Base-by-base conservation (phyloP, 352 stramenopile genomes). In the Globisporangium yorkense region DNA sequence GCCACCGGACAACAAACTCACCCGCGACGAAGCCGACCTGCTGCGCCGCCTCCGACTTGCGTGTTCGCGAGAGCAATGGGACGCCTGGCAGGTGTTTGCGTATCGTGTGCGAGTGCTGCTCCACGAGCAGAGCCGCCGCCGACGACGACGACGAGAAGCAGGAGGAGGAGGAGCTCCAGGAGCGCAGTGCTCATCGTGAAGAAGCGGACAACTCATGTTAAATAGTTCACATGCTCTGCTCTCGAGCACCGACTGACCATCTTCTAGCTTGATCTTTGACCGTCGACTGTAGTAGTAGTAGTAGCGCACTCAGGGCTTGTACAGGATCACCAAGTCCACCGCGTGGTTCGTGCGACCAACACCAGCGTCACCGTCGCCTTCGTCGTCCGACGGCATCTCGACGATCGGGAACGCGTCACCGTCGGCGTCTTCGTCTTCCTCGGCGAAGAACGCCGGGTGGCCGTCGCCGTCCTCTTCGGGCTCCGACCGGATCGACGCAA, bases 51-150 rank as follows among this genome's bases (percentile, higher is more conserved):
- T 73, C 0, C 57, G 56, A 35, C 46, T 27, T 20, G 43, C 33
- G 13, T 44, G 66, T 21, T 31, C 46, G 0, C 24, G 53, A 3
- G 62, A 57, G 13, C 41, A 71, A 9, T 72, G 63, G 66, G 24
- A 37, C 15, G 50, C 12, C 27, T 74, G 60, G 63, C 51, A 68
- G 49, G 54, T 64, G 29, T 74, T 69, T 40, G 68, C 66, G 16
- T 8, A 31, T 8, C 56, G 65, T 13, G 59, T 76, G 62, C 57
- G 57, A n/a, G 31, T 57, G 12, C 29, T 57, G 40, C 29, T 63
- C 9, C 49, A 31, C 8, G 57, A 63, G n/a, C 47, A 61, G 46
- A 37, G 46, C 8, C 46, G 45, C 13, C 31, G 52, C 21, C 0
- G 24, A 1, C 33, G 33, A 1, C 33, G 5, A 37, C 33, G 33